Conservation (phyloP, 2,329 filamentous ascomycete species). For the Colletotrichum camelliae region DNA sequence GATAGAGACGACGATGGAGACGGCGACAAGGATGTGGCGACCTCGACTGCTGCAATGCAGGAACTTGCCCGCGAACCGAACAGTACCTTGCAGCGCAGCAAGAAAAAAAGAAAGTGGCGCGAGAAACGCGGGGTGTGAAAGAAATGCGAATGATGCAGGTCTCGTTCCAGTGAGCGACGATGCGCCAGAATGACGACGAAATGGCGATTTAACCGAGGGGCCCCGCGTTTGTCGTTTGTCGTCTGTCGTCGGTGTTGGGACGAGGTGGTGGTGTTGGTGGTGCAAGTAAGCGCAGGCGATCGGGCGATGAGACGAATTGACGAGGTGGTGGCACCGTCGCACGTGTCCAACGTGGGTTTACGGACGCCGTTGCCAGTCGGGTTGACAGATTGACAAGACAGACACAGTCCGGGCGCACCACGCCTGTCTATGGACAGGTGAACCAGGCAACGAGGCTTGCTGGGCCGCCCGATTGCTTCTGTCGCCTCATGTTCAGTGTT, state of each 20-base stretch:
- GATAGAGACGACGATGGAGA: not conserved
- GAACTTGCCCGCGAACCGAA: not conserved
- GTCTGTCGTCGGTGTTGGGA: not conserved
- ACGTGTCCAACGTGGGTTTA: not conserved
- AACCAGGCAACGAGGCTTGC: not conserved
- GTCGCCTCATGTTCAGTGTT: not conserved
- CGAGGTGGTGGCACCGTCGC: not conserved
- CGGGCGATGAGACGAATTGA: not conserved
- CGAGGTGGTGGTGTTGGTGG: not conserved
- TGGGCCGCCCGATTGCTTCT: not conserved
- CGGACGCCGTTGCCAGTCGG: not conserved
- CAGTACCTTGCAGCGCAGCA: not conserved
- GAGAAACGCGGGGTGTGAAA: not conserved
- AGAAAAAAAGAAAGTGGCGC: not conserved
- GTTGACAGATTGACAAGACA: not conserved
- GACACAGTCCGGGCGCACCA: not conserved
- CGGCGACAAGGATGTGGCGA: not conserved
- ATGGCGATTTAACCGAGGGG: not conserved
- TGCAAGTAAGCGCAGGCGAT: not conserved
- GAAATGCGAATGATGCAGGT: slow-evolving; percentile 15
- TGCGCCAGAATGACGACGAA: not conserved
- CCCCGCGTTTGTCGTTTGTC: not conserved
- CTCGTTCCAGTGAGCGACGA: not conserved
- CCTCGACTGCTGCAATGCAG: not conserved
- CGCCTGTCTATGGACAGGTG: not conserved